These are phyloP conservation scores for Petunia axillaris DNA, from an alignment of 257 asterid genomes.

Conservation along the genomic window DNA sequence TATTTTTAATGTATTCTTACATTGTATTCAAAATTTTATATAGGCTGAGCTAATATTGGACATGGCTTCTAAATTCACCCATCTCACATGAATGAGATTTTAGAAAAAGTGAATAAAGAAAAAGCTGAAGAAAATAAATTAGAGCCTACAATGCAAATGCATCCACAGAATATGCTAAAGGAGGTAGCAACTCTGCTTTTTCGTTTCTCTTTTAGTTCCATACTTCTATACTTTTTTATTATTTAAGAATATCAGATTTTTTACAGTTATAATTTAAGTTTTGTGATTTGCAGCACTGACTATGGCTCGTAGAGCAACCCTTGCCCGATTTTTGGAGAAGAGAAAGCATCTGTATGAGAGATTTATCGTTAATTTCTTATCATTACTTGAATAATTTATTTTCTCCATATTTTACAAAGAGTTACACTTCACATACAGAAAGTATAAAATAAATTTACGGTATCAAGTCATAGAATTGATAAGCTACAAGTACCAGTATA, in stretches of 20 bases:
- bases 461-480: neutral
- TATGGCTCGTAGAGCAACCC: constrained; percentile 64
- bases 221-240: neutral
- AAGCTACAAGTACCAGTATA: neutral
- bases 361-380: neutral
- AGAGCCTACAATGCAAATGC: constrained; percentile 23
- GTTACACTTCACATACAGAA: too few species aligned
- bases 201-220: neutral
- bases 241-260: neutral
- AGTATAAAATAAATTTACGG: neutral
- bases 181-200: constrained; percentile 14
- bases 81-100: constrained; percentile 3
- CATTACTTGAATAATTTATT: too few species aligned
- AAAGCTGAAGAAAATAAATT: neutral
- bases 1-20: neutral
- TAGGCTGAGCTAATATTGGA: constrained; percentile 36
- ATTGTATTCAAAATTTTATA: neutral
- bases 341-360: constrained; percentile 46
- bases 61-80: constrained; percentile 21
- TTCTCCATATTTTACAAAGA: too few species aligned
- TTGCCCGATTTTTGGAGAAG: constrained; percentile 67
- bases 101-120: constrained; percentile 10
- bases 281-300: constrained; percentile 46
- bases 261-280: neutral
- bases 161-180: constrained; percentile 23